Conservation (phyloP, 768 basidiomycete genomes). For the Cystoderma amianthinum region DNA sequence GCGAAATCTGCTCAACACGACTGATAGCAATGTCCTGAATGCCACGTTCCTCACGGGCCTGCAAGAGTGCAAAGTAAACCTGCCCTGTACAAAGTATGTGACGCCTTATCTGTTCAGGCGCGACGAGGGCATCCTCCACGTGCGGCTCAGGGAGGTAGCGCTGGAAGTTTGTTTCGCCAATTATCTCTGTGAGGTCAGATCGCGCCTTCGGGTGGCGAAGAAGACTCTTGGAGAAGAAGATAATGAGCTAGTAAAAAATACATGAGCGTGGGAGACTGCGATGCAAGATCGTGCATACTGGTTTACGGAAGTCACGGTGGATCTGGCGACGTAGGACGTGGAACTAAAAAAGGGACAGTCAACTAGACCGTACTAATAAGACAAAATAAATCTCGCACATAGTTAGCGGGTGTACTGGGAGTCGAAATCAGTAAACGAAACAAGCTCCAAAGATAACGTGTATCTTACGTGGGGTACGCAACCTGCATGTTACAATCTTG, state of each 20-base stretch:
- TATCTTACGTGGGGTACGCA: slow-evolving; percentile 86
- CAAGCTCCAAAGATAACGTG: neutral
- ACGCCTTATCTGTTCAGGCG: slow-evolving; percentile 81
- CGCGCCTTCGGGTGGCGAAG: slow-evolving; percentile 92
- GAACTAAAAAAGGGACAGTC: too few species aligned
- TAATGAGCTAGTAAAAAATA: slow-evolving; percentile 50
- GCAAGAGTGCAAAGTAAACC: slow-evolving; percentile 85
- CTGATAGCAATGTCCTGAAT: slow-evolving; percentile 94
- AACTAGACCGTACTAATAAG: too few species aligned
- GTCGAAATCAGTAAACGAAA: slow-evolving; percentile 2
- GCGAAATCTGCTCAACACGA: slow-evolving; percentile 90
- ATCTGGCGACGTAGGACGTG: slow-evolving; percentile 96
- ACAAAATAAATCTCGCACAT: slow-evolving; percentile 49
- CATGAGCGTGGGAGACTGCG: neutral
- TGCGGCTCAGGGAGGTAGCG: slow-evolving; percentile 87
- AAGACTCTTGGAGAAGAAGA: slow-evolving; percentile 97
- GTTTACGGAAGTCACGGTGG: slow-evolving; percentile 97
- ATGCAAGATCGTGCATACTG: slow-evolving; percentile 36
- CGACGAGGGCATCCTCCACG: slow-evolving; percentile 55
- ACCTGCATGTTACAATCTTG: slow-evolving; percentile 99
- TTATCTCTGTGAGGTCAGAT: slow-evolving; percentile 84
- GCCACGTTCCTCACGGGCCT: slow-evolving; percentile 86
- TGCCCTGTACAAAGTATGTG: slow-evolving; percentile 94
- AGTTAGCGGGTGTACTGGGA: slow-evolving; percentile 86
- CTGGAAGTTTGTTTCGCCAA: slow-evolving; percentile 84